Base-by-base conservation (phyloP, 495 filamentous ascomycete genomes). In the Aspergillus hancockii region DNA sequence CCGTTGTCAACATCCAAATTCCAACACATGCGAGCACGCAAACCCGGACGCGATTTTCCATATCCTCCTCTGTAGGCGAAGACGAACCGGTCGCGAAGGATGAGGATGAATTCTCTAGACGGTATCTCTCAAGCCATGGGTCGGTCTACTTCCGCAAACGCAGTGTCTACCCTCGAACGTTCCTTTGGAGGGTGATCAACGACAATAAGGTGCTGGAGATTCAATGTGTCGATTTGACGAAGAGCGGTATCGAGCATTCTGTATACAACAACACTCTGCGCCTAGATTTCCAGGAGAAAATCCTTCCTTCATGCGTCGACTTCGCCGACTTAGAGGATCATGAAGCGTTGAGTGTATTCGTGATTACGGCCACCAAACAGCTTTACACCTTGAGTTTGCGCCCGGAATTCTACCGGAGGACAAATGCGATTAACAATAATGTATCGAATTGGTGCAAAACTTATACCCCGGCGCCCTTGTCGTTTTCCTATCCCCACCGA, bases 121-220 rank as follows among this genome's bases (percentile, higher is more conserved):
- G 79, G 30, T 83, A 89, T 66, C 79, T 96, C 51, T 91, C 95
- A 21, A 89, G 81, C 3, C 84, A 92, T 30, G 90, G 89, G 21
- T 89, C 90, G 0, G 83, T 98, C 41, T 95, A 91, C 80, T 91
- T 96, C 73, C 84, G 93, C 54, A 84, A 84, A 65, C 80, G 86
- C 63, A 83, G 85, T 57, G 75, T 78, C 54, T 90, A 88, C 57
- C 95, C 94, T 49, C 85, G 90, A 63, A 88, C 82, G 67, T 92
- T 98, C 63, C 80, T 97, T 22, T 98, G 95, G 93, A 81, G 94
- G 54, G 81, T 98, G 19, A 74, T 97, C 60, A 88, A 95, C 67
- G 86, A 88, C 65, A 85, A 86, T 66, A 90, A 84, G 63, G 80
- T 92, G 47, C 79, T 98, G 54, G 91, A 92, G 69, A 79, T 98